Evolutionary conservation across 2,329 filamentous ascomycete genomes (phyloP), one percentile per base, ranked within the genome.

Genomic region (Clonostachys byssicola): DNA sequence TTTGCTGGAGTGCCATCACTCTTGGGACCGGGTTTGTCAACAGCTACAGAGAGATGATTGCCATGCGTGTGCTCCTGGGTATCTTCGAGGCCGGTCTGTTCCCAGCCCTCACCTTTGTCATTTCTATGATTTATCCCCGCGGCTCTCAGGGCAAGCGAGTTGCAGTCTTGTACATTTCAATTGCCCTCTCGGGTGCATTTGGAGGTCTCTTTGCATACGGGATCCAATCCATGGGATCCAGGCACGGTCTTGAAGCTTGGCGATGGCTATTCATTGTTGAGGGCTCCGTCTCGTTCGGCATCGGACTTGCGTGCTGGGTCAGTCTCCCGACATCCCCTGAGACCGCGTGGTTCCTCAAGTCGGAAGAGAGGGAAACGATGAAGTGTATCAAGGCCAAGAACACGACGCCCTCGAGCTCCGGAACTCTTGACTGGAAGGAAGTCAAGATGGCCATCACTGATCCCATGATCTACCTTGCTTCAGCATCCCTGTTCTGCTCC

Each of bases 11-110:
- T 40, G 18, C 44, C 36, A 46, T 51, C 14, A 49, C 70, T 8
- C 72, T 70, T 8, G 63, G 68, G 48, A 80, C 79, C 70, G 71
- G 71, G 4, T 64, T 61, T 2, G 67, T 74, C 42, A 57, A 74
- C 8, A 46, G 42, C 66, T 60, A 42, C 40, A 43, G 18, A 77
- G 71, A 58, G 61, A 7, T 77, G 3, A 56, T 75, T 12, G 65
- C 57, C 2, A 63, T 71, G 12, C 70, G 72, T 1, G 66, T 75
- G 34, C 58, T 76, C 12, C 60, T 77, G 6, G 73, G 73, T 2
- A 56, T 66, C 2, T 58, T 58, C 35, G 61, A 62, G 47, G 56
- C 59, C 16, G 60, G 60, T 18, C 47, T 62, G n/a, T 53, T 60
- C 13, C 60, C 60, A 5, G 60, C 58, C 33, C 54, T 56, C 40